A percentile compares a stretch with the other conserved stretches of the same genome.
These are phyloP conservation scores for Ambrosia trifida DNA, from an alignment of 129 eudicot species.

Conservation along the genomic window DNA sequence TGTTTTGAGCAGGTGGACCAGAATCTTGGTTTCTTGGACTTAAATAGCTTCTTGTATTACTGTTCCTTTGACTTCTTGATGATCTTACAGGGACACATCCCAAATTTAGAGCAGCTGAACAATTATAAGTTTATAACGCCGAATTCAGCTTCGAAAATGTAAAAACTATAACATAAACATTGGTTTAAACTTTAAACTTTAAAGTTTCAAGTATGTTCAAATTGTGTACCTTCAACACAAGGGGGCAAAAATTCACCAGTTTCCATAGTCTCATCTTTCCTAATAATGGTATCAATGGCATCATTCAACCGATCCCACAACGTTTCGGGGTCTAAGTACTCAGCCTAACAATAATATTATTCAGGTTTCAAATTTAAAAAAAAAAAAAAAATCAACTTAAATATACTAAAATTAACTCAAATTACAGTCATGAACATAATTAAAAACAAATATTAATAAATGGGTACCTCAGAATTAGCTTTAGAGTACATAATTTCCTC, in stretches of 20 bases:
- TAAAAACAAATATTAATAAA: neutral
- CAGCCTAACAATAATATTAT: slow-evolving; percentile 42
- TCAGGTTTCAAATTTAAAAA: neutral
- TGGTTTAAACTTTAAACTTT: too few species aligned
- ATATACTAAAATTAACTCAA: neutral
- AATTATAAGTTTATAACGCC: neutral
- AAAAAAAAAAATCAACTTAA: neutral
- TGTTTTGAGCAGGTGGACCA: slow-evolving; percentile 28
- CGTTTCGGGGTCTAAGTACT: slow-evolving; percentile 67
- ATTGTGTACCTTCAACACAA: slow-evolving; percentile 79
- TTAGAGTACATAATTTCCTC: slow-evolving; percentile 97
- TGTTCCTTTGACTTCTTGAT: slow-evolving; percentile 78
- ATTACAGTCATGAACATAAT: neutral
- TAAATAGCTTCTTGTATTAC: slow-evolving; percentile 70
- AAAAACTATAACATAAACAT: neutral
- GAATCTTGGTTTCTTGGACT: slow-evolving; percentile 61
- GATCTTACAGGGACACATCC: slow-evolving; percentile 92
- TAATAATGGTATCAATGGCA: slow-evolving; percentile 74
- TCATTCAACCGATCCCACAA: slow-evolving; percentile 87
- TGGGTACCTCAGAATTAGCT: slow-evolving; percentile 85
- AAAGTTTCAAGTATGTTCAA: neutral
- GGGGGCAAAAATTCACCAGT: slow-evolving; percentile 84
- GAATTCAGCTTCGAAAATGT: neutral
- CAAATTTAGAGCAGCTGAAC: slow-evolving; percentile 87
- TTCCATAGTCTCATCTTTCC: slow-evolving; percentile 79